Evolutionary conservation across 192 early-diverging fungal species (phyloP), one percentile per base, ranked within the genome.

Genomic region (Cetraspora pellucida): DNA sequence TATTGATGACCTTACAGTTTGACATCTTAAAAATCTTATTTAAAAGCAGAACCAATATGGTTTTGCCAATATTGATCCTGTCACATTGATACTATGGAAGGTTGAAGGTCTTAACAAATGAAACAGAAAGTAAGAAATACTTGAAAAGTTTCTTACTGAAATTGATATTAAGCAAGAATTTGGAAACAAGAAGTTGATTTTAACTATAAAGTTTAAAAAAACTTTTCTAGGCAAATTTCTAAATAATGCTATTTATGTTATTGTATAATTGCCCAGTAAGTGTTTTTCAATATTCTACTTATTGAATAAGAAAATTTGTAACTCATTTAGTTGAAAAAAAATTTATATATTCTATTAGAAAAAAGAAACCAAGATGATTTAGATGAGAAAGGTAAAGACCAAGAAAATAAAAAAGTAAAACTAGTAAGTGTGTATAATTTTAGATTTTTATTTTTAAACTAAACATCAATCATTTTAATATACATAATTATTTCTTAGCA

Each of bases 1-100:
- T 63, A 30, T 63, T 25, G 60, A 63, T 21, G 3, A 21, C 23
- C 30, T 63, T 21, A 77, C 75, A 3, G 23, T 77, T n/a, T 43
- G 64, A 1, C 25, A 71, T 25, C 77, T 77, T 55, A 77, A 77
- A 55, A 57, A 71, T 0, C 67, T 58, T 9, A 71, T 77, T 30
- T 58, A 45, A 30, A 21, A 19, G 10, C 28, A 55, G 50, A 77
- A 77, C 14, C 44, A 52, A n/a, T 0, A 25, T 31, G 49, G 0
- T 2, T 46, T 77, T 45, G 58, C 6, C 4, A 14, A 77, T 16
- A 23, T 77, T 31, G 49, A 54, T 28, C 58, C 68, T 19, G 37
- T 11, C 25, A 10, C 49, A 45, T 45, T 77, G 43, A 71, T 8
- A 0, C 66, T 77, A 21, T 77, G 68, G 77, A 68, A 68, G 65